Conservation (phyloP, 805 yeast genomes). For the Sugiyamaella smithiae region DNA sequence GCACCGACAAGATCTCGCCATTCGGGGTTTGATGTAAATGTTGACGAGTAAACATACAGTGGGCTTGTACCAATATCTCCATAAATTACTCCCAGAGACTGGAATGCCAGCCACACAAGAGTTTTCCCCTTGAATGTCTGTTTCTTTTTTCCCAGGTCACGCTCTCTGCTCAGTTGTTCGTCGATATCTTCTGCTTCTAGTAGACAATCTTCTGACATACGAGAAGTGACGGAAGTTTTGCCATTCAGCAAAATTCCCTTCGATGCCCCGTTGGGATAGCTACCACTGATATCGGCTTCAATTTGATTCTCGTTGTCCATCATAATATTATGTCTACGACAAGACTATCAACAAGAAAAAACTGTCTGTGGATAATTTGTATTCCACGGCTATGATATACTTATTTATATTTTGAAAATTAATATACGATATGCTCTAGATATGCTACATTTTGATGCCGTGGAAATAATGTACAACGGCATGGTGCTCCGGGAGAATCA, state of each 20-base stretch:
- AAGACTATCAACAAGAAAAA: too few species aligned
- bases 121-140: constrained; percentile 12
- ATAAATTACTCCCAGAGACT: constrained; percentile 60
- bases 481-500: neutral
- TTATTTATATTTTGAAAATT: too few species aligned
- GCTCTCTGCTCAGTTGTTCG: constrained; percentile 4
- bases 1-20: constrained; percentile 48
- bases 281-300: neutral
- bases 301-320: neutral
- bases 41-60: constrained; percentile 46
- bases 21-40: constrained; percentile 37
- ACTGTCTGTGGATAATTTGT: too few species aligned
- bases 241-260: constrained; percentile 2
- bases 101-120: constrained; percentile 34
- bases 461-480: neutral
- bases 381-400: too few species aligned
- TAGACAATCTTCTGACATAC: constrained; percentile 1
- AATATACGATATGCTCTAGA: too few species aligned
- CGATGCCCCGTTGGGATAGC: neutral
- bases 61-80: constrained; percentile 67
- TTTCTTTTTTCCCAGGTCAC: constrained; percentile 4
- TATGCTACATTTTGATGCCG: too few species aligned
- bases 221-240: neutral
- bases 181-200: constrained; percentile 4
- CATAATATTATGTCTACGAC: too few species aligned